phyloP scores from a whole-genome alignment of 192 early-diverging fungal genomes.

The Dispira parvispora region DNA sequence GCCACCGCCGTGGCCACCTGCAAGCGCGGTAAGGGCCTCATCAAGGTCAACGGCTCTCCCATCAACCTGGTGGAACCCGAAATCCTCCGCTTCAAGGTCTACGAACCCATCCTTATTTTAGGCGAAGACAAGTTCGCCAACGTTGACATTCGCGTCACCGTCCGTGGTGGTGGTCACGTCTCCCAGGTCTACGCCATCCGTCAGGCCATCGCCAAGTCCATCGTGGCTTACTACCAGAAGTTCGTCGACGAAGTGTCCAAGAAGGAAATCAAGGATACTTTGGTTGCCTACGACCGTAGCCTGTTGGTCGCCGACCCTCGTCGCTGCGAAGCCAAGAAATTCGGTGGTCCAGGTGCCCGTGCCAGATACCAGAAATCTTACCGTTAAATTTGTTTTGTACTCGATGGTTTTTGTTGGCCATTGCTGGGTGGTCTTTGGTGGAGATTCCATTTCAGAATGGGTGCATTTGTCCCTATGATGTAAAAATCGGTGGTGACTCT shows the following conservation, averaged over 20 bases:
- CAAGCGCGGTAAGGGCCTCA: conserved; percentile 94
- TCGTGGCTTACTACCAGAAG: conserved; percentile 99
- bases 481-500: too few species aligned
- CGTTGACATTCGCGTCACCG: conserved; percentile 94
- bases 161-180: conserved; percentile 92
- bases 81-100: conserved; percentile 93
- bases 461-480: too few species aligned
- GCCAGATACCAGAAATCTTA: conserved; percentile 85
- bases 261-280: conserved; percentile 96
- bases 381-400: too few species aligned
- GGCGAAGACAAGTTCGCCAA: conserved; percentile 92
- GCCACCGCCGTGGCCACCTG: conserved; percentile 98
- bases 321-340: conserved; percentile 99
- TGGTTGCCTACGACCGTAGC: conserved; percentile 84
- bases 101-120: conserved; percentile 91
- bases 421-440: too few species aligned
- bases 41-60: conserved; percentile 96
- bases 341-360: conserved; percentile 98
- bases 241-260: conserved; percentile 98
- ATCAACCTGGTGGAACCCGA: conserved; percentile 93
- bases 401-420: too few species aligned
- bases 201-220: conserved; percentile 97
- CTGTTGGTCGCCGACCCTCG: conserved; percentile 97
- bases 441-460: too few species aligned
- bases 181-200: conserved; percentile 98